These are phyloP conservation scores for Penicillium odoratum DNA, from an alignment of 495 filamentous ascomycete species.

Conservation along the genomic window DNA sequence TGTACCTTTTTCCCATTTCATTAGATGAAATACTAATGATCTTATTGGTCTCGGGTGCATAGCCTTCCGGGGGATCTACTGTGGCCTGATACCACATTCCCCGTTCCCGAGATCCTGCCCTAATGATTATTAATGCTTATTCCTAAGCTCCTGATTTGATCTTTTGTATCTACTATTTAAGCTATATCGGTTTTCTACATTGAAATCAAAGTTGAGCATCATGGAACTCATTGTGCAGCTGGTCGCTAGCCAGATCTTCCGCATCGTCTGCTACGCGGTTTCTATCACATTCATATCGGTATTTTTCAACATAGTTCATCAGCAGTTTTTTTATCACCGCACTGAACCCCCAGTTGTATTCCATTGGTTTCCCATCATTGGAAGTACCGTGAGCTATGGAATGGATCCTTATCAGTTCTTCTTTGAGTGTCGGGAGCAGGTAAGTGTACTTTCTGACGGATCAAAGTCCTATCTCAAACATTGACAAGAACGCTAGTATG, in stretches of 20 bases:
- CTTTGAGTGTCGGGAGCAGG: conserved; percentile 66
- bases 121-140: conserved; percentile 24
- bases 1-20: not conserved
- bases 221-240: conserved; percentile 25
- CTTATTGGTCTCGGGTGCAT: conserved; percentile 14
- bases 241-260: conserved; percentile 25
- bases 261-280: conserved; percentile 25
- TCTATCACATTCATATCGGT: conserved; percentile 47
- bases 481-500: conserved; percentile 54
- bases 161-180: conserved; percentile 5
- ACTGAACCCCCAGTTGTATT: conserved; percentile 81
- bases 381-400: conserved; percentile 77
- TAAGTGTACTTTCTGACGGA: conserved; percentile 29
- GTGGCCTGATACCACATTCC: conserved; percentile 17
- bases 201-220: not conserved
- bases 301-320: conserved; percentile 64
- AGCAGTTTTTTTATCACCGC: conserved; percentile 68
- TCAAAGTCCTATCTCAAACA: not conserved
- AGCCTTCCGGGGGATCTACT: conserved; percentile 18
- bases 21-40: conserved; percentile 8
- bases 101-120: conserved; percentile 6
- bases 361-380: conserved; percentile 78
- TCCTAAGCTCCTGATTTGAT: conserved; percentile 23
- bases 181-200: not conserved
- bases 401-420: conserved; percentile 84